Evolutionary conservation across 495 filamentous ascomycete species (phyloP).

Genomic region (Penicillium longicatenatum): DNA sequence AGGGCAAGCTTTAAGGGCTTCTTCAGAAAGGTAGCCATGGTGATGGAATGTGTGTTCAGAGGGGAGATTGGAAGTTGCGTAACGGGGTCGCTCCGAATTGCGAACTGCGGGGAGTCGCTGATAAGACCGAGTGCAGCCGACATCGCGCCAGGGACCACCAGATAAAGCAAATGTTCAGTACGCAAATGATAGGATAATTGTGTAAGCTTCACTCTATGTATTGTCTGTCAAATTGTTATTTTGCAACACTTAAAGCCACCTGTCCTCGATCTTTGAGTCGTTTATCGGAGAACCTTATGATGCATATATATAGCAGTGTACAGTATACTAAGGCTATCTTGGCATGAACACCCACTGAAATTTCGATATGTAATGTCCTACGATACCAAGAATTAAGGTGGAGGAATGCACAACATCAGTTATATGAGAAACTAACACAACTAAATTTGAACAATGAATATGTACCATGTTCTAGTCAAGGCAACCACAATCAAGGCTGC

Average conservation of each 20-base stretch:
- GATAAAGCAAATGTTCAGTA: not conserved
- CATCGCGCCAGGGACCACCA: not conserved
- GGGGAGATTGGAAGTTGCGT: not conserved
- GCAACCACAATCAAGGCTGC: not conserved
- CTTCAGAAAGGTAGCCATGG: slow-evolving; percentile 59
- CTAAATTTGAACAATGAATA: not conserved
- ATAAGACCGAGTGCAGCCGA: not conserved
- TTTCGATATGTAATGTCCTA: too few species aligned
- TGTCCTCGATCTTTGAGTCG: too few species aligned
- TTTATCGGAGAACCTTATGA: too few species aligned
- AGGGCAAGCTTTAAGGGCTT: slow-evolving; percentile 79
- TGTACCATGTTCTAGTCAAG: not conserved
- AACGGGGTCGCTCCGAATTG: not conserved
- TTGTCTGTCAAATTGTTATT: too few species aligned
- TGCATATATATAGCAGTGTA: too few species aligned
- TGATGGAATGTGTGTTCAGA: not conserved
- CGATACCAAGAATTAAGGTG: too few species aligned
- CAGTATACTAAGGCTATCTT: too few species aligned
- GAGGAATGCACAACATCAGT: too few species aligned
- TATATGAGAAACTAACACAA: not conserved
- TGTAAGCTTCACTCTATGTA: not conserved
- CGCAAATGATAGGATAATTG: not conserved
- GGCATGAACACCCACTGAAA: too few species aligned
- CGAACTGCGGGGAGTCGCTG: not conserved
- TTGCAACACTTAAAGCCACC: not conserved